These are phyloP conservation scores for Leccinum laetum DNA, from an alignment of 1,284 basidiomycete genomes.

Conservation along the genomic window DNA sequence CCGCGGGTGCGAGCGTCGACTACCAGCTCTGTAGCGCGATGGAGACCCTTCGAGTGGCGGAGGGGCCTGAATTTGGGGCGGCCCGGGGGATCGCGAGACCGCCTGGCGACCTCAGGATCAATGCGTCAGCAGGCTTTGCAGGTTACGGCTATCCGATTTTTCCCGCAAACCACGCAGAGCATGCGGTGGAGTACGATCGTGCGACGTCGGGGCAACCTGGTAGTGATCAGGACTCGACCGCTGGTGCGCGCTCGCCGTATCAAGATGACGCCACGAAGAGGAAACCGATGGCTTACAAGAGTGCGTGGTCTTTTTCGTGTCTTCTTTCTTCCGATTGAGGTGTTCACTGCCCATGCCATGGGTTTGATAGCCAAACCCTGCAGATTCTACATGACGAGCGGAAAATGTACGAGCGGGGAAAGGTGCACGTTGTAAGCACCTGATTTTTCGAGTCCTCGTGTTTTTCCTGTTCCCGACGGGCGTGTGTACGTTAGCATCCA, in stretches of 20 bases:
- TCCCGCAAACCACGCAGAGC: conserved; percentile 15
- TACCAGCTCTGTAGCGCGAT: conserved; percentile 7
- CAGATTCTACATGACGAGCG: conserved; percentile 51
- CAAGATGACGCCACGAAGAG: conserved; percentile 19
- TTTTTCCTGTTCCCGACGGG: conserved; percentile 3
- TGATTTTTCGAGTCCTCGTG: background rate
- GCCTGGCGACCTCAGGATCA: conserved; percentile 12
- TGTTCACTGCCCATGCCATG: conserved; percentile 27
- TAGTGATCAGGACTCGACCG: conserved; percentile 5
- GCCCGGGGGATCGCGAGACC: conserved; percentile 4
- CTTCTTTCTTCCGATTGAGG: background rate
- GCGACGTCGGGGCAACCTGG: conserved; percentile 8
- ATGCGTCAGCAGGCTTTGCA: conserved; percentile 11
- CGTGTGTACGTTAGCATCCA: conserved; percentile 38
- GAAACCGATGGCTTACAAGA: conserved; percentile 30
- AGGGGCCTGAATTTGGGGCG: conserved; percentile 4
- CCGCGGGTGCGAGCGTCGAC: conserved; percentile 14
- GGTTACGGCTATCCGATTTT: conserved; percentile 13
- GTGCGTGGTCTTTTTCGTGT: conserved; percentile 12
- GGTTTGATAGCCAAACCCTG: conserved; percentile 60
- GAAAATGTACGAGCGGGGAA: conserved; percentile 57
- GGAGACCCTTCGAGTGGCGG: conserved; percentile 5
- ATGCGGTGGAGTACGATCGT: conserved; percentile 4
- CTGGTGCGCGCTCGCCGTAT: conserved; percentile 5
- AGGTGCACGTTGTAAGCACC: conserved; percentile 66